Base-by-base conservation (phyloP, 768 basidiomycete genomes). In the Macrolepiota albuminosa region DNA sequence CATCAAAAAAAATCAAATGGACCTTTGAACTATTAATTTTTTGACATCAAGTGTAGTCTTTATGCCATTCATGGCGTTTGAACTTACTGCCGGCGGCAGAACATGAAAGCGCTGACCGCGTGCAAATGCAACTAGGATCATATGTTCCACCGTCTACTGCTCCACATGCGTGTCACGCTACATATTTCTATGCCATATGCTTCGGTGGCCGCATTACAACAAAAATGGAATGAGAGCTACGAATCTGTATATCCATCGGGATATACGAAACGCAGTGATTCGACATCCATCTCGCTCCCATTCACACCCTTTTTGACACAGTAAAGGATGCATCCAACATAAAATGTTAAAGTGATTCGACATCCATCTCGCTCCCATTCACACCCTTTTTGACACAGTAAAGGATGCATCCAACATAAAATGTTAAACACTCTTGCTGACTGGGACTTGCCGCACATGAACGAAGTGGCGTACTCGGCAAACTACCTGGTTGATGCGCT, bases 81-180 rank as follows among this genome's bases (percentile, higher is more conserved):
- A n/a, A 54, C 53, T 40, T 54, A 29, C 53, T 40, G 26, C 39
- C 53, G 53, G 53, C 39, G 53, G 53, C 18, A 54, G 39, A 53
- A 54, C 18, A 54, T n/a, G 26, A 18, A 39, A 54, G 53, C 53
- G 10, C 16, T 5, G 5, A 11, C 24, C 26, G 16, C 26, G 31
- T 54, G 37, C n/a, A 14, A 40, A 1, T 16, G 39, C 39, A 16
- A 8, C 40, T 42, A 42, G 3, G 42, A 43, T 21, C 9, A 43
- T 43, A 43, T 43, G 50, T 51, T 51, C 24, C 13, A 4, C 50
- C 52, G 16, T 53, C 36, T 14, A 16, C 51, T 24, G 52, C 14
- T 39, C 24, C 24, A 53, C 21, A 34, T 9, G 37, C 39, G 34
- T 29, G 18, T 31, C n/a, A 53, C 52, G 36, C 14, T 14, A 52